A percentile compares a stretch with the other conserved stretches of the same genome.
phyloP scores from a whole-genome alignment of 225 moss, liverwort and hornwort species.

The Thuidium tamariscinum region DNA sequence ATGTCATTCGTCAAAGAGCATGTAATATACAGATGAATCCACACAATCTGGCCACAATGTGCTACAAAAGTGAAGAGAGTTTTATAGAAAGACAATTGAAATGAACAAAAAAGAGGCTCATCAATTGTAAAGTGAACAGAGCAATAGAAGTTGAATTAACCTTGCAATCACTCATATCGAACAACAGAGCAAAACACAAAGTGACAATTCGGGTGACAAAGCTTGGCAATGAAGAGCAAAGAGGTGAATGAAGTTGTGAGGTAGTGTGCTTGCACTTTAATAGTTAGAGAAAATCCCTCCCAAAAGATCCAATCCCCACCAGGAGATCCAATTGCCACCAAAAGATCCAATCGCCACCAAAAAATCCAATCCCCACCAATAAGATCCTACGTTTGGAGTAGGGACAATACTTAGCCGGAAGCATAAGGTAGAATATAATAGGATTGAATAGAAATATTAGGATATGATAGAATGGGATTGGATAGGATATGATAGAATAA shows the following conservation, averaged over 20 bases:
- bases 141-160: background rate
- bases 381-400: fast-evolving
- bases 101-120: background rate
- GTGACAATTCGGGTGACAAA: too few relatives aligned
- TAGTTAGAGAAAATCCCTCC: background rate
- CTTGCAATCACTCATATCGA: too few relatives aligned
- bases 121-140: background rate
- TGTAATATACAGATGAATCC: background rate
- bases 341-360: background rate
- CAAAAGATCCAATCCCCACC: background rate
- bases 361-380: background rate
- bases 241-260: background rate
- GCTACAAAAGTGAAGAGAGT: background rate
- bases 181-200: too few relatives aligned
- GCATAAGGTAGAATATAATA: background rate
- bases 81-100: background rate
- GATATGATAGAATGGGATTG: background rate
- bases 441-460: background rate
- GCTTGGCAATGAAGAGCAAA: background rate
- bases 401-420: background rate
- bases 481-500: background rate
- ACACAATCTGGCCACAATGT: background rate
- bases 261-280: background rate
- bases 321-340: background rate
- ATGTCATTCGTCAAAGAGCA: too few relatives aligned